These are phyloP conservation scores for Phaeoacremonium minimum DNA, from an alignment of 2,329 filamentous ascomycete species.

Conservation along the genomic window DNA sequence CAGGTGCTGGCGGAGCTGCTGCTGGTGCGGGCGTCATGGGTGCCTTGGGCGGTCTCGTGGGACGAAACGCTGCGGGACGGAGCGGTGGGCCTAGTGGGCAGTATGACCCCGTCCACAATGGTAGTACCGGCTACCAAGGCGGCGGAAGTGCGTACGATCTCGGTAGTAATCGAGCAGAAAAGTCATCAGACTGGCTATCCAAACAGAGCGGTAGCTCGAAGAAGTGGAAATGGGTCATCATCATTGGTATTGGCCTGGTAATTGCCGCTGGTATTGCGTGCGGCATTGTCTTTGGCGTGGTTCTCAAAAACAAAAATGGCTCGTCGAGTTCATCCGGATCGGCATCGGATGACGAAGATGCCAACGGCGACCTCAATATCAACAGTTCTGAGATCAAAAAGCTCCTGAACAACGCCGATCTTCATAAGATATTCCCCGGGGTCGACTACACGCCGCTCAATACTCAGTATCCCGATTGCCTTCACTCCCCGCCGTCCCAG, in stretches of 20 bases:
- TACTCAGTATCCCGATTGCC: conserved; percentile 82
- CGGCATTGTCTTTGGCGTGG: conserved; percentile 68
- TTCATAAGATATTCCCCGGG: conserved; percentile 92
- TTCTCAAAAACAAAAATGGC: conserved; percentile 48
- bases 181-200: conserved; percentile 58
- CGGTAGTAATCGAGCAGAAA: conserved; percentile 42
- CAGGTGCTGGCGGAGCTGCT: conserved; percentile 38
- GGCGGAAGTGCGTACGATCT: conserved; percentile 26
- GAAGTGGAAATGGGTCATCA: conserved; percentile 68
- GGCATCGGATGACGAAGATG: conserved; percentile 52
- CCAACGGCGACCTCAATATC: conserved; percentile 68
- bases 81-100: conserved; percentile 33
- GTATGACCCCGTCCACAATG: conserved; percentile 41
- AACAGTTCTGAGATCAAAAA: conserved; percentile 76
- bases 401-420: conserved; percentile 72
- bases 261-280: conserved; percentile 69
- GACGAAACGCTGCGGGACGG: conserved; percentile 27
- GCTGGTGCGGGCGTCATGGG: conserved; percentile 35
- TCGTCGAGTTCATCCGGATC: conserved; percentile 27
- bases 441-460: conserved; percentile 95
- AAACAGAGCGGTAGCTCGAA: conserved; percentile 56
- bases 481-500: conserved; percentile 74
- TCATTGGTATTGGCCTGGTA: conserved; percentile 57
- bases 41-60: conserved; percentile 31
- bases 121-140: conserved; percentile 19